phyloP scores from a whole-genome alignment of 2,329 filamentous ascomycete species.

The Helotiales sp. region DNA sequence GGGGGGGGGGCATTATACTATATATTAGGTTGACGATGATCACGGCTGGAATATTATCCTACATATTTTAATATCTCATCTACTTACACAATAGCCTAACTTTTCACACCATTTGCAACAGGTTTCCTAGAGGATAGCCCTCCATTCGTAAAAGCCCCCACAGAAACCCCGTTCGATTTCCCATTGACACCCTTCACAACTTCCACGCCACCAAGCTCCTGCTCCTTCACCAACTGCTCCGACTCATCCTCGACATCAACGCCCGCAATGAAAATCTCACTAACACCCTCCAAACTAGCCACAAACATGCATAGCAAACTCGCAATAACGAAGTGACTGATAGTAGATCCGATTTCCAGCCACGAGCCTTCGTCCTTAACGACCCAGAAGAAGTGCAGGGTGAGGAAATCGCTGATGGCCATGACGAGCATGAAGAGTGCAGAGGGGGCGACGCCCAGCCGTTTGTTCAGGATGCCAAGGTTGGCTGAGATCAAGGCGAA shows the following conservation, averaged over 20 bases:
- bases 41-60: background rate
- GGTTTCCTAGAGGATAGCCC: background rate
- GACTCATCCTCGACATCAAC: conserved; percentile 64
- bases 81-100: background rate
- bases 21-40: background rate
- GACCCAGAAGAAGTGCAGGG: conserved; percentile 96
- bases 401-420: conserved; percentile 87
- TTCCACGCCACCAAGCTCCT: conserved; percentile 35
- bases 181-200: conserved; percentile 19
- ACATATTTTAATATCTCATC: background rate
- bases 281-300: conserved; percentile 82
- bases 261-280: conserved; percentile 80
- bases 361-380: conserved; percentile 96
- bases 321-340: conserved; percentile 93
- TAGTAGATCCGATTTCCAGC: conserved; percentile 96
- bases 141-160: background rate
- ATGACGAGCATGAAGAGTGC: conserved; percentile 95
- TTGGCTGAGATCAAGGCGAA: conserved; percentile 93
- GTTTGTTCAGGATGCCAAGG: conserved; percentile 87
- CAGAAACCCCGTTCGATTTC: conserved; percentile 16
- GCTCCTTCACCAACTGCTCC: conserved; percentile 36
- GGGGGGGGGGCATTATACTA: too few species aligned
- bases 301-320: conserved; percentile 91
- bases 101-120: conserved; percentile 4
- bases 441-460: conserved; percentile 82